Evolutionary conservation across 192 early-diverging fungal genomes (phyloP).

Genomic region (Coemansia sp.): DNA sequence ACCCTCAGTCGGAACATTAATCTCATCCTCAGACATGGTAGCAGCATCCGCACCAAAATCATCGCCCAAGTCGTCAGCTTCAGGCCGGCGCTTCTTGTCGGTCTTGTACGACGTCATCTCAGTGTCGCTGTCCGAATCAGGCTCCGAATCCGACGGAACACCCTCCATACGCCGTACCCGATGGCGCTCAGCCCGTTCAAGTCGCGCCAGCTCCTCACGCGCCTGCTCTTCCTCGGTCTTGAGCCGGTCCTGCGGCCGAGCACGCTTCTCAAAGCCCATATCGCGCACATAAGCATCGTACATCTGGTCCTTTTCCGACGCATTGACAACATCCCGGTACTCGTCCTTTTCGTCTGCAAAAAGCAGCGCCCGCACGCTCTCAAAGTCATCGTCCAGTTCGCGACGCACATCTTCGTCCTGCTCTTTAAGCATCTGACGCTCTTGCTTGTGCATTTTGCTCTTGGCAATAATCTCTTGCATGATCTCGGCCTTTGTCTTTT

Average conservation of each 20-base stretch:
- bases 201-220: constrained; percentile 74
- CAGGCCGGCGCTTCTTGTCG: constrained; percentile 50
- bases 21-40: constrained; percentile 28
- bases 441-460: constrained; percentile 92
- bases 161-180: constrained; percentile 86
- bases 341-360: constrained; percentile 37
- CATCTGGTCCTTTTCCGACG: constrained; percentile 49
- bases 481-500: constrained; percentile 89
- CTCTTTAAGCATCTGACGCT: constrained; percentile 87
- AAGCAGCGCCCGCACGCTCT: constrained; percentile 75
- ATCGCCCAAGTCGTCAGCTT: constrained; percentile 71
- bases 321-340: constrained; percentile 28
- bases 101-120: constrained; percentile 54
- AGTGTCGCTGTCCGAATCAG: constrained; percentile 60
- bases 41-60: constrained; percentile 58
- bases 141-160: constrained; percentile 51
- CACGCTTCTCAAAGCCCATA: constrained; percentile 81
- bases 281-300: constrained; percentile 86
- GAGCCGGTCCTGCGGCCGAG: constrained; percentile 81
- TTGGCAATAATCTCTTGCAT: constrained; percentile 99
- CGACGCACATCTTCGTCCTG: constrained; percentile 77
- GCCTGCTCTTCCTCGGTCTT: constrained; percentile 95
- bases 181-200: constrained; percentile 85
- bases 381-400: constrained; percentile 89
- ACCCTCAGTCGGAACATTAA: constrained; percentile 34